These are phyloP conservation scores for Globisporangium apiculatum DNA, from an alignment of 352 stramenopile genomes.

Conservation along the genomic window DNA sequence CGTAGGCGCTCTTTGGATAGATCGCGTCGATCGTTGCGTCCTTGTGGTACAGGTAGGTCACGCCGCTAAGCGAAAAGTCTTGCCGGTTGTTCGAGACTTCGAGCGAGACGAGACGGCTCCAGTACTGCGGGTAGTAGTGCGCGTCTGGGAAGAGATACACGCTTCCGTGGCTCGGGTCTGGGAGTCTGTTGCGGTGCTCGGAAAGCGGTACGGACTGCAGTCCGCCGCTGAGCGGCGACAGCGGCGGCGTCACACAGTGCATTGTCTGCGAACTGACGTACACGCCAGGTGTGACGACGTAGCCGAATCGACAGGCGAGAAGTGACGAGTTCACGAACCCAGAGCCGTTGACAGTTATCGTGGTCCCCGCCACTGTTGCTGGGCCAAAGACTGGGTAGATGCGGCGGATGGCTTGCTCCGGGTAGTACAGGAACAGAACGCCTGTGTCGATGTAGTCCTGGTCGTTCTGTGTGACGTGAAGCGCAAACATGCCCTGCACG, in stretches of 20 bases:
- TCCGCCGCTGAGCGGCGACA: slow-evolving; percentile 46
- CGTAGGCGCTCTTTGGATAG: slow-evolving; percentile 47
- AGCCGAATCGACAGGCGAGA: slow-evolving; percentile 87
- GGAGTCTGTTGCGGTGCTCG: slow-evolving; percentile 57
- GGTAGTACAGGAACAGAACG: slow-evolving; percentile 81
- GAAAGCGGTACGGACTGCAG: slow-evolving; percentile 54
- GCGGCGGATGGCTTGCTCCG: slow-evolving; percentile 51
- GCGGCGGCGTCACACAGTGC: slow-evolving; percentile 68
- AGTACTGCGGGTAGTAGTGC: slow-evolving; percentile 87
- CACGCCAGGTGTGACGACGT: slow-evolving; percentile 63
- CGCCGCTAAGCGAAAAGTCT: slow-evolving; percentile 89
- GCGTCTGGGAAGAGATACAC: slow-evolving; percentile 71
- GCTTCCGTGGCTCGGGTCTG: slow-evolving; percentile 56
- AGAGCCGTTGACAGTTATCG: slow-evolving; percentile 75
- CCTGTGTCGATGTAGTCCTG: slow-evolving; percentile 85
- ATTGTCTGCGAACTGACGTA: slow-evolving; percentile 83
- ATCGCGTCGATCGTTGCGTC: slow-evolving; percentile 70
- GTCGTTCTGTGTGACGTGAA: slow-evolving; percentile 89
- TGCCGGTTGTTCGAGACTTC: slow-evolving; percentile 95
- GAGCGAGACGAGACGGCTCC: slow-evolving; percentile 82
- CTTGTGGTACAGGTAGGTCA: slow-evolving; percentile 91
- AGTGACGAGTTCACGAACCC: slow-evolving; percentile 86
- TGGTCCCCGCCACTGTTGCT: slow-evolving; percentile 69
- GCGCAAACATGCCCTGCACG: slow-evolving; percentile 49
- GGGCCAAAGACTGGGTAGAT: slow-evolving; percentile 89